Evolutionary conservation across 805 yeast species (phyloP).

Genomic region (Trichomonascus vanleenenianus): DNA sequence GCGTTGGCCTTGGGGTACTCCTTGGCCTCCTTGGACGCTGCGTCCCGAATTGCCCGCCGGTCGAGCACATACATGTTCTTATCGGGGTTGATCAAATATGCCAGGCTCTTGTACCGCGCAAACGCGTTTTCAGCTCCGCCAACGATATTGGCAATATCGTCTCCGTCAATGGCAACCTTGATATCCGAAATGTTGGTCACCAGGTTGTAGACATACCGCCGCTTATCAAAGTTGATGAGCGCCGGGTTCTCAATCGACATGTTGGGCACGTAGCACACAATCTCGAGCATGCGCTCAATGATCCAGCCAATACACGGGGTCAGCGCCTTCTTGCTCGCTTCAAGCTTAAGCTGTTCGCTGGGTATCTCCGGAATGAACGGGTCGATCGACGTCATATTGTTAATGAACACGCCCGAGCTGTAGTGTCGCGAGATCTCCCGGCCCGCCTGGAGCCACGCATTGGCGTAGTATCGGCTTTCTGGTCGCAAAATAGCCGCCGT

Average conservation of each 20-base stretch:
- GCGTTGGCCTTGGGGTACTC: slow-evolving; percentile 31
- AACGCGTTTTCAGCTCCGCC: slow-evolving; percentile 12
- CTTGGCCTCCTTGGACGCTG: slow-evolving; percentile 38
- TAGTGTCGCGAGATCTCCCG: slow-evolving; percentile 22
- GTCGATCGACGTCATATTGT: slow-evolving; percentile 9
- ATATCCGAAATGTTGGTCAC: slow-evolving; percentile 46
- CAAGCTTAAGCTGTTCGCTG: slow-evolving; percentile 11
- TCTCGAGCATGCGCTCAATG: slow-evolving; percentile 67
- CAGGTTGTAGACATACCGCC: slow-evolving; percentile 58
- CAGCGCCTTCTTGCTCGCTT: slow-evolving; percentile 34
- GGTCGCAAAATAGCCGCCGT: slow-evolving; percentile 70
- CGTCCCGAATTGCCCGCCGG: slow-evolving; percentile 28
- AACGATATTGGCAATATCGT: not conserved
- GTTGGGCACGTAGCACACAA: slow-evolving; percentile 70
- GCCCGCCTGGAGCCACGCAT: slow-evolving; percentile 62
- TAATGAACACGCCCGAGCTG: slow-evolving; percentile 9
- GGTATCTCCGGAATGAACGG: slow-evolving; percentile 24
- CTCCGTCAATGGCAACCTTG: slow-evolving; percentile 20
- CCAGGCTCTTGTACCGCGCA: slow-evolving; percentile 16
- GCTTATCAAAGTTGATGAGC: slow-evolving; percentile 78
- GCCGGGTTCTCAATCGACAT: slow-evolving; percentile 57
- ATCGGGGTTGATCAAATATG: slow-evolving; percentile 27
- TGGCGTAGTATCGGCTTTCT: slow-evolving; percentile 62
- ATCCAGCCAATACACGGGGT: slow-evolving; percentile 93
- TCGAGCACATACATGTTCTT: slow-evolving; percentile 23